These are phyloP conservation scores for Inga leiocalycina DNA, from an alignment of 306 rosid species.

Conservation along the genomic window DNA sequence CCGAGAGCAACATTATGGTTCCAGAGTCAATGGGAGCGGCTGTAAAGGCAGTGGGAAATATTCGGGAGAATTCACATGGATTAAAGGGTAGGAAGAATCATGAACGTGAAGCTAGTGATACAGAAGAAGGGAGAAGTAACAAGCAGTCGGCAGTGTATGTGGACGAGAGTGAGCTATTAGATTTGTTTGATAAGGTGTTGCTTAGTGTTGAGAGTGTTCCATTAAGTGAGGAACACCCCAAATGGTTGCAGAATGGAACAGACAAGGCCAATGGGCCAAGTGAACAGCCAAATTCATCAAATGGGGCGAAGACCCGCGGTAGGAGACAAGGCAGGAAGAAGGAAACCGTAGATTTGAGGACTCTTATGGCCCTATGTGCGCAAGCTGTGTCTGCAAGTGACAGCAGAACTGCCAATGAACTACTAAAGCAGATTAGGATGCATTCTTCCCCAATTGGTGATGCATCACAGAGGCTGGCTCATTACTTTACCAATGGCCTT, in stretches of 20 bases:
- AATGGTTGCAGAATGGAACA: slow-evolving; percentile 2
- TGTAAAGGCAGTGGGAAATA: slow-evolving; percentile 12
- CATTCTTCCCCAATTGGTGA: slow-evolving; percentile 69
- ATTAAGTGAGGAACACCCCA: slow-evolving; percentile 21
- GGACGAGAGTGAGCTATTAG: slow-evolving; percentile 51
- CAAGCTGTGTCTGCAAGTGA: slow-evolving; percentile 66
- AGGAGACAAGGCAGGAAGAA: slow-evolving; percentile 49
- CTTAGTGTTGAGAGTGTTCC: slow-evolving; percentile 30
- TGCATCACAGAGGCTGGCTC: slow-evolving; percentile 65
- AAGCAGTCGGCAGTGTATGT: slow-evolving; percentile 47
- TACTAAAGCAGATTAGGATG: slow-evolving; percentile 64
- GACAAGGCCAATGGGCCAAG: slow-evolving; percentile 4
- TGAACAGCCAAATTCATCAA: slow-evolving; percentile 9
- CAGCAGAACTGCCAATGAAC: slow-evolving; percentile 51
- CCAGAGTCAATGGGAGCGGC: slow-evolving; percentile 26
- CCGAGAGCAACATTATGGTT: slow-evolving; percentile 20
- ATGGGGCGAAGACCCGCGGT: slow-evolving; percentile 37
- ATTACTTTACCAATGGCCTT: slow-evolving; percentile 67
- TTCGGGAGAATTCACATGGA: slow-evolving; percentile 37
- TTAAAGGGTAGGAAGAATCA: slow-evolving; percentile 48
- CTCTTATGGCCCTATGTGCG: slow-evolving; percentile 58
- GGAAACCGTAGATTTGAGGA: slow-evolving; percentile 65
- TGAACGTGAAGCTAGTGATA: slow-evolving; percentile 31
- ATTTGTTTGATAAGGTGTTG: slow-evolving; percentile 51
- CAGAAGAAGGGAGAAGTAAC: slow-evolving; percentile 49